Conservation (phyloP, 2,329 filamentous ascomycete genomes). For the Rhinocladiella similis region DNA sequence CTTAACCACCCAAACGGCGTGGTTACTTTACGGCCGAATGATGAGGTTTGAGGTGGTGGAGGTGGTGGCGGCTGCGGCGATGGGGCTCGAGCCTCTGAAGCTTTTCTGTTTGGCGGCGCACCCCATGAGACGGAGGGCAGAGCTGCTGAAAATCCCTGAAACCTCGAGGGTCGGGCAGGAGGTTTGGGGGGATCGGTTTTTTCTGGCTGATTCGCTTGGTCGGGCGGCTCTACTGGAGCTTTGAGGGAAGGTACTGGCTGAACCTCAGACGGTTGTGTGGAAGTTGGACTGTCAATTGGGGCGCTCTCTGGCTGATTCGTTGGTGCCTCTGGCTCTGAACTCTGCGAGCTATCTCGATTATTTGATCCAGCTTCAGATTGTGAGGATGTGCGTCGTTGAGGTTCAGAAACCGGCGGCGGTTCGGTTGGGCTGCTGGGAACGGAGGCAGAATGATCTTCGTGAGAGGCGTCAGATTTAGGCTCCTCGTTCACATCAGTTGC, state of each 20-base stretch:
- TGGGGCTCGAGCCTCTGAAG: conserved; percentile 30
- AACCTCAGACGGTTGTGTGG: conserved; percentile 6
- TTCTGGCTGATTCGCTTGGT: conserved; percentile 28
- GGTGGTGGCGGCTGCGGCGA: conserved; percentile 34
- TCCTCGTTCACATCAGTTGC: conserved; percentile 52
- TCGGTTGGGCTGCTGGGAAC: conserved; percentile 3
- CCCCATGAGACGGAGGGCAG: conserved; percentile 75
- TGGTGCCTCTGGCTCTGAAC: conserved; percentile 6
- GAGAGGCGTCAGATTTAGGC: conserved; percentile 12
- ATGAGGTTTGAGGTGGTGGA: conserved; percentile 32
- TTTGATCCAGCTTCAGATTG: conserved; percentile 2
- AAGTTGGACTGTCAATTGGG: conserved; percentile 1
- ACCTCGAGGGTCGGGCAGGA: conserved; percentile 58
- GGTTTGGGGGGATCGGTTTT: conserved; percentile 35
- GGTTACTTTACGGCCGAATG: conserved; percentile 68
- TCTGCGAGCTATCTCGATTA: conserved; percentile 8
- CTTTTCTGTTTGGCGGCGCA: conserved; percentile 38
- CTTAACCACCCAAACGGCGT: conserved; percentile 68
- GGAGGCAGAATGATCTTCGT: conserved; percentile 4
- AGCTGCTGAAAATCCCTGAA: conserved; percentile 70
- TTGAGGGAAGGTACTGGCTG: conserved; percentile 12
- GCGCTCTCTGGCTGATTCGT: conserved; percentile 2
- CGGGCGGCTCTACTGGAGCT: conserved; percentile 4
- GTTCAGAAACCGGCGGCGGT: neutral
- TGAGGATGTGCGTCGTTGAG: neutral